A percentile compares a stretch with the other conserved stretches of the same genome.
These are phyloP conservation scores for Excoecaria cochinchinensis DNA, from an alignment of 345 rosid genomes.

Conservation along the genomic window DNA sequence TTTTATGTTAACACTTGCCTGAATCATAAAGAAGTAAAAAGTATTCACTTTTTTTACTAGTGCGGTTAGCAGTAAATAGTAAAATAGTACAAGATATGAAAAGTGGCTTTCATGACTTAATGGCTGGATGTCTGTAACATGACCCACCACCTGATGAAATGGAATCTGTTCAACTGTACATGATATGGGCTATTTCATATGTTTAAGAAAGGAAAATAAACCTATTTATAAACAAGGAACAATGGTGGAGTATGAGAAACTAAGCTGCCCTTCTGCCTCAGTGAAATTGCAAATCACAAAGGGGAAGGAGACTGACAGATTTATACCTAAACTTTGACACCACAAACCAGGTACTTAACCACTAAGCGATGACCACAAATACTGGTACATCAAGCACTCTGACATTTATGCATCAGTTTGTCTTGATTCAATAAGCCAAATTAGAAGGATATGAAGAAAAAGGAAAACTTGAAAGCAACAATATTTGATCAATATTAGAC, in stretches of 20 bases:
- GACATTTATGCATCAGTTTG: background rate
- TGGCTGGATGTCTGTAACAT: too few relatives aligned
- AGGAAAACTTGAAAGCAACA: background rate
- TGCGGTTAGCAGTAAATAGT: background rate
- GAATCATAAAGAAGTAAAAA: conserved; percentile 15
- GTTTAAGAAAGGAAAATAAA: conserved; percentile 11
- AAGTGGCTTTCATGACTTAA: background rate
- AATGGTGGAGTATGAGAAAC: background rate
- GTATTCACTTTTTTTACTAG: conserved; percentile 8
- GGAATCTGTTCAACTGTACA: background rate
- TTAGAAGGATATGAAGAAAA: background rate
- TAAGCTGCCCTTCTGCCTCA: background rate
- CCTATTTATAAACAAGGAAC: background rate
- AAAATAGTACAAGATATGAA: background rate
- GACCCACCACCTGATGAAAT: background rate
- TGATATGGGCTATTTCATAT: background rate
- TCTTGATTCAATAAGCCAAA: background rate
- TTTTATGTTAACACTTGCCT: conserved; percentile 16
- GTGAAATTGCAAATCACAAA: background rate
- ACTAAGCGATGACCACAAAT: background rate
- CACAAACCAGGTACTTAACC: background rate
- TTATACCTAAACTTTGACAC: background rate
- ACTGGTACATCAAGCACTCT: background rate
- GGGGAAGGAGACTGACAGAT: background rate
- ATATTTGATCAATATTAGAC: background rate